Evolutionary conservation across 352 stramenopile genomes (phyloP).

Genomic region (Globisporangium spiculum): DNA sequence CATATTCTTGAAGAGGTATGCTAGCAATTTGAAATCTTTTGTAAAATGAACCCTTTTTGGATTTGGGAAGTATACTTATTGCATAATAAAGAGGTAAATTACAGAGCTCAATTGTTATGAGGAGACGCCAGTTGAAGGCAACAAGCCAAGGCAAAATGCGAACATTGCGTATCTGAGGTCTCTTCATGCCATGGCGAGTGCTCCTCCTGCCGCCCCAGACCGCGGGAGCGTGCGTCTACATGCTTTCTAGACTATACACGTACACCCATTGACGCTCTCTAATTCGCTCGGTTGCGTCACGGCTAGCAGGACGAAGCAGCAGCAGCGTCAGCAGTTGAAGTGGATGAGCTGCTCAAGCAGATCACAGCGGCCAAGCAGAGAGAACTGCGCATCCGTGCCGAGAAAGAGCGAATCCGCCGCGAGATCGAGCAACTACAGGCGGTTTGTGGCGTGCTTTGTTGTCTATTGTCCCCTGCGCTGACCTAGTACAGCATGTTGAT

Average conservation of each 20-base stretch:
- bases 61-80: not conserved
- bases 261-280: not conserved
- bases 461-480: not conserved
- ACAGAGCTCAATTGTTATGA: not conserved
- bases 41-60: not conserved
- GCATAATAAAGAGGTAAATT: not conserved
- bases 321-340: conserved; percentile 18
- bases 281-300: not conserved
- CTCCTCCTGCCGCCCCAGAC: not conserved
- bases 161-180: not conserved
- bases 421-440: conserved; percentile 46
- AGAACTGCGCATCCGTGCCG: conserved; percentile 56
- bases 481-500: not conserved
- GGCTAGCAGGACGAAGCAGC: conserved; percentile 20
- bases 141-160: not conserved
- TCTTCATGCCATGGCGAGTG: not conserved
- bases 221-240: not conserved
- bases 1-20: not conserved
- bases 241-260: not conserved
- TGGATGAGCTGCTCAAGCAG: conserved; percentile 56
- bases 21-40: not conserved
- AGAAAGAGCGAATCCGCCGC: conserved; percentile 64
- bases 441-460: conserved; percentile 17
- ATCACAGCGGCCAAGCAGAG: conserved; percentile 54
- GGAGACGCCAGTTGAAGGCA: not conserved